These are phyloP conservation scores for Durusdinium trenchii DNA, from an alignment of 73 alveolate genomes.

Conservation along the genomic window DNA sequence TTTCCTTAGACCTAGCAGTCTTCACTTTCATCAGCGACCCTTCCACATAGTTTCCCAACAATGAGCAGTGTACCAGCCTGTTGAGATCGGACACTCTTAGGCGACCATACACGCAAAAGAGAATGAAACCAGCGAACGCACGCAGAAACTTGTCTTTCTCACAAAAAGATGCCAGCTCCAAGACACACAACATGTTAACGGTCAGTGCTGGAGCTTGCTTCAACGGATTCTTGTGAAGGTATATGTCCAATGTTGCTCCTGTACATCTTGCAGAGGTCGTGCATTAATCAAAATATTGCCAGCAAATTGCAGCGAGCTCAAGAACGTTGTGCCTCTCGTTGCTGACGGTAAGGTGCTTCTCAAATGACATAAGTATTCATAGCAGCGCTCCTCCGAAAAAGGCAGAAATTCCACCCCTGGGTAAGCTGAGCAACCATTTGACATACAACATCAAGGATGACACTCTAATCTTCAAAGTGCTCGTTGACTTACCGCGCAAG, in stretches of 20 bases:
- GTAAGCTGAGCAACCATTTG: neutral
- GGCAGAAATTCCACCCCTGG: neutral
- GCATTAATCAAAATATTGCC: neutral
- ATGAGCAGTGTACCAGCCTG: neutral
- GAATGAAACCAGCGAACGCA: neutral
- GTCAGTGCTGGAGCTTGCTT: neutral
- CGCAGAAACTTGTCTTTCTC: neutral
- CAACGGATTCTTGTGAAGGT: neutral
- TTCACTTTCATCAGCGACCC: constrained; percentile 25
- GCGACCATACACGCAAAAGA: neutral
- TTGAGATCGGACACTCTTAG: neutral
- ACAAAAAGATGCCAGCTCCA: neutral
- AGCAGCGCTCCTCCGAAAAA: neutral
- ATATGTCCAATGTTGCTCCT: neutral
- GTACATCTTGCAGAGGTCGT: neutral
- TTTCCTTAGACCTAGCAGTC: neutral
- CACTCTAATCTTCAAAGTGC: neutral
- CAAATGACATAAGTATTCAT: neutral
- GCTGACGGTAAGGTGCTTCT: neutral
- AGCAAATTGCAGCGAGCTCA: neutral
- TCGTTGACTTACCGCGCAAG: neutral
- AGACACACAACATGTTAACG: neutral
- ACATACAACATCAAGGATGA: neutral
- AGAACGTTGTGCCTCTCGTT: neutral
- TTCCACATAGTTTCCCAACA: neutral